A percentile compares a stretch with the other conserved stretches of the same genome.
Evolutionary conservation across 495 filamentous ascomycete species (phyloP).

Genomic region (Staphylotrichum longicolle): DNA sequence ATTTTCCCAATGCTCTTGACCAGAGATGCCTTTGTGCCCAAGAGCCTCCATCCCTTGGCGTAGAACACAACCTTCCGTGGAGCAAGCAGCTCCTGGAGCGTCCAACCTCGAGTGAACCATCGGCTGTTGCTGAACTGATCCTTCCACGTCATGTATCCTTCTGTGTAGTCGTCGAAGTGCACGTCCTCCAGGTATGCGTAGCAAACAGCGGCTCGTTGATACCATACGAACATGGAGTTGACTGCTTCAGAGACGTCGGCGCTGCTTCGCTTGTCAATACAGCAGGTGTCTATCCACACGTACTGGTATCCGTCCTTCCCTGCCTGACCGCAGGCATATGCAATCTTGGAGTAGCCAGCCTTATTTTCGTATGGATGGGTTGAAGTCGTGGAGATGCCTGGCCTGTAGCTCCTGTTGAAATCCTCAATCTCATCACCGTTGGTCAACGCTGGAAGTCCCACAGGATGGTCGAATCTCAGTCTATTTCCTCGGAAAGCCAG

Average conservation of each 20-base stretch:
- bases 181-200: conserved; percentile 32
- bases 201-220: conserved; percentile 24
- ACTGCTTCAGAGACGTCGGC: conserved; percentile 31
- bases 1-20: conserved; percentile 21
- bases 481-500: conserved; percentile 26
- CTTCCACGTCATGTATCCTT: conserved; percentile 30
- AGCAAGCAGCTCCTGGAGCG: conserved; percentile 30
- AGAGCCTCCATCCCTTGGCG: conserved; percentile 22
- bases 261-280: conserved; percentile 29
- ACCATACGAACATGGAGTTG: conserved; percentile 33
- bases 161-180: conserved; percentile 18
- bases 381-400: background rate
- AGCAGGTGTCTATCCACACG: conserved; percentile 33
- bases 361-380: conserved; percentile 25
- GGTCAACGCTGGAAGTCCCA: conserved; percentile 17
- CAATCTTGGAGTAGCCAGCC: conserved; percentile 27
- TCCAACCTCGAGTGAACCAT: conserved; percentile 33
- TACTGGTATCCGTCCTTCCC: conserved; percentile 21
- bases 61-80: conserved; percentile 27
- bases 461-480: background rate
- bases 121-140: conserved; percentile 23
- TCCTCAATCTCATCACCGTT: conserved; percentile 15
- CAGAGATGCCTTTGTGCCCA: conserved; percentile 26
- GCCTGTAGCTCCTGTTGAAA: background rate
- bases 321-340: conserved; percentile 27